Evolutionary conservation across 2,329 filamentous ascomycete species (phyloP), one percentile per base, ranked within the genome.

Genomic region (Phialemonium atrogriseum): DNA sequence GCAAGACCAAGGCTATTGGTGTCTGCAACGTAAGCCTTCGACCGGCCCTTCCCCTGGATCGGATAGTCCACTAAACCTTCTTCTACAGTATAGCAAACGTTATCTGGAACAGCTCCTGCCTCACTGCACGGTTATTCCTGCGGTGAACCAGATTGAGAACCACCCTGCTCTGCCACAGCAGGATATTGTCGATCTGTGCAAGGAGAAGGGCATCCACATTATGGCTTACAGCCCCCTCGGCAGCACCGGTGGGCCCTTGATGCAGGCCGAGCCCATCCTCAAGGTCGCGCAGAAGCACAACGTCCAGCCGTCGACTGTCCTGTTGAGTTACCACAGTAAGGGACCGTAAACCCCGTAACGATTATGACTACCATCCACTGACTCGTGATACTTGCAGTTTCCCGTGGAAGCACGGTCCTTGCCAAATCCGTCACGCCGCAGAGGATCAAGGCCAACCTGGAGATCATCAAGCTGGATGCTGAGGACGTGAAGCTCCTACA

Each of bases 91-190:
- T 55, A 71, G 66, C 59, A 60, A 61, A 40, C 58, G 55, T 34
- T 76, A 73, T 50, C 62, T 76, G 14, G 62, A 73, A 47, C 52
- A 74, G 51, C 62, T 76, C 39, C 64, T 75, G 21, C 54, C 62
- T 17, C 52, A 61, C 15, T 56, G 59, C 40, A 62, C 50, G 24
- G 67, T 84, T 42, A 59, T 74, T 7, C 78, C 78, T 5, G 77
- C 75, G 35, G 71, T 76, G 49, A 81, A 82, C 61, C 78, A 84
- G 61, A 82, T 83, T 49, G 80, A 84, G 57, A 82, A 82, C 64
- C 77, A 82, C 61, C 80, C 80, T 10, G 68, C 68, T 6, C 70
- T 83, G 9, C 80, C 79, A 2, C 80, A 87, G 59, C 70, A 82
- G 44, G 77, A 84, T 39, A 74, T 86, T 38, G 73, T 81, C 38